phyloP scores from a whole-genome alignment of 1,284 basidiomycete genomes.

The Trametes polyzona region DNA sequence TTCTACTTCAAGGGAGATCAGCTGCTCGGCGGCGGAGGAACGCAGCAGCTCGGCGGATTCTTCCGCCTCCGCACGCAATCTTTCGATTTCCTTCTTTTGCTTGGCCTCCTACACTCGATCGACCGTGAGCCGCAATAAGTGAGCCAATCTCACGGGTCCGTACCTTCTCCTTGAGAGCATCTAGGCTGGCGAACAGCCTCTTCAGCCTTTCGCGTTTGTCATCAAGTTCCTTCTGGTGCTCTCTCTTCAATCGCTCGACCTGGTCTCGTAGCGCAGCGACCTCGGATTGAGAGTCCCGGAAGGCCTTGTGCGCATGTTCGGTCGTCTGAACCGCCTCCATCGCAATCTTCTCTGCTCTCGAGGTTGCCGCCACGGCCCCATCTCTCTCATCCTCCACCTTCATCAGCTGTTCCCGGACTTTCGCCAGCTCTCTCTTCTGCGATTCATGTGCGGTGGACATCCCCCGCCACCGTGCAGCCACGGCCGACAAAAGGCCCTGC shows the following conservation, averaged over 20 bases:
- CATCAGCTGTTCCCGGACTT: not conserved
- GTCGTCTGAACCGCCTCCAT: constrained; percentile 7
- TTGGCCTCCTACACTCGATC: constrained; percentile 20
- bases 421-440: not conserved
- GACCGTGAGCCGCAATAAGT: not conserved
- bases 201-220: constrained; percentile 8
- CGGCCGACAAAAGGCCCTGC: constrained; percentile 18
- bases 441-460: not conserved
- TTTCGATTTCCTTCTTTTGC: constrained; percentile 24
- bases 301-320: constrained; percentile 5
- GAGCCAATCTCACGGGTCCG: not conserved
- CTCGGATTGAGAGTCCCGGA: not conserved
- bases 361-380: not conserved
- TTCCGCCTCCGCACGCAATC: constrained; percentile 15
- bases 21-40: not conserved
- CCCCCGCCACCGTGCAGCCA: constrained; percentile 15
- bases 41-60: not conserved
- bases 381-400: not conserved
- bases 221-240: constrained; percentile 11
- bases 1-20: not conserved
- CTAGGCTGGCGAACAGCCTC: constrained; percentile 3
- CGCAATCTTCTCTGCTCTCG: constrained; percentile 4
- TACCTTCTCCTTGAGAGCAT: constrained; percentile 18
- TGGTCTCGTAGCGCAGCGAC: not conserved
- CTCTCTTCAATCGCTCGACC: not conserved